Base-by-base conservation (phyloP, 1,284 basidiomycete genomes). In the Naganishia cerealis region DNA sequence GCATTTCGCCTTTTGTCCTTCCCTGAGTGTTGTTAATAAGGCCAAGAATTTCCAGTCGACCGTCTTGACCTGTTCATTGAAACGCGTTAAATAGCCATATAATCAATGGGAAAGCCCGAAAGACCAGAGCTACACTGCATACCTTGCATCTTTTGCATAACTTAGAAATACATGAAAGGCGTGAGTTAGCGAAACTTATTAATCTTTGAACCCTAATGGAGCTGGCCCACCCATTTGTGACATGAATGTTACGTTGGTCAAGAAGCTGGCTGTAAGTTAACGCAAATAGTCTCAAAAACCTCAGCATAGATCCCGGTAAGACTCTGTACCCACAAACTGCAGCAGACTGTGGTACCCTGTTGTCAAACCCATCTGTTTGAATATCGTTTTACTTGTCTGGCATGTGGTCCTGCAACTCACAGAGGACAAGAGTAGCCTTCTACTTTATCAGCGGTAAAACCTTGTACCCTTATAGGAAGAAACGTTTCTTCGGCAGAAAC, bases 81-180 rank as follows among this genome's bases (percentile, higher is more conserved):
- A 40, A 29, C 43, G 43, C 16, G 16, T 18, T n/a, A 46, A 46
- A 46, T 46, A 46, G 43, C 16, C 6, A 15, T 46, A 18, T 46
- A 18, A 21, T 24, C n/a, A 24, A 21, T 24, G 24, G 46, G 5
- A 21, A 50, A 8, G 6, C 9, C n/a, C 1, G 15, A 21, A 15
- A 13, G 5, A 24, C 10, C n/a, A 50, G 46, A 15, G 21, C 7
- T 21, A 12, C 2, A 9, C 6, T 39, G n/a, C 57, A 3, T 26
- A 63, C 61, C 61, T 53, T 63, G 61, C 61, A 63, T 63, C 50
- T 63, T 63, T 29, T 63, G 61, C 36, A 63, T 63, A 9, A 54
- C 61, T 63, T 4, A 33, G n/a, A 36, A 36, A 8, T n/a, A 24
- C 21, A 24, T n/a, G 7, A 9, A 50, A 50, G 10, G 40, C 40